A percentile compares a stretch with the other conserved stretches of the same genome.
phyloP scores from a whole-genome alignment of 108 stramenopile genomes.

The Epipyxis sp. region DNA sequence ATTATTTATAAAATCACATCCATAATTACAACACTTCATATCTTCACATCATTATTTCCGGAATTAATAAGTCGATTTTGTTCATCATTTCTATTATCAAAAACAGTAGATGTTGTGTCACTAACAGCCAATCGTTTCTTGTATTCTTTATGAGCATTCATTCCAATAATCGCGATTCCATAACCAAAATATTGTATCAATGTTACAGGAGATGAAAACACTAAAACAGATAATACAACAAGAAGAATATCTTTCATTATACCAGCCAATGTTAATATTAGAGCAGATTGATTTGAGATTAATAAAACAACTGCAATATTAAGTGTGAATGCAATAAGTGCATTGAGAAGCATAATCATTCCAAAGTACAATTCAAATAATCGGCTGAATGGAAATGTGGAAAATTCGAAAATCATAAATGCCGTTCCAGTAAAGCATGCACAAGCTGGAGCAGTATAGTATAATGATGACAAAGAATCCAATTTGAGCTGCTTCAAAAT shows the following conservation, averaged over 20 bases:
- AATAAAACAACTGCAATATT: slow-evolving; percentile 32
- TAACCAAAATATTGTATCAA: slow-evolving; percentile 12
- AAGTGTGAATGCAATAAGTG: slow-evolving; percentile 5
- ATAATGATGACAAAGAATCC: slow-evolving; percentile 24
- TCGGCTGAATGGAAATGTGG: slow-evolving; percentile 1
- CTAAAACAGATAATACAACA: not conserved
- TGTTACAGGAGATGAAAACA: slow-evolving; percentile 25
- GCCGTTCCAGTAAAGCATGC: not conserved
- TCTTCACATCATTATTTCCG: no score
- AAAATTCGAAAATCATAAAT: slow-evolving; percentile 16
- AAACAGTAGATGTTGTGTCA: no score
- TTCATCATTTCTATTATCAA: no score
- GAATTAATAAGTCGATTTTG: no score
- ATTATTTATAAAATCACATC: no score
- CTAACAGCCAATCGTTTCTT: no score
- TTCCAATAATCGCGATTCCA: not conserved
- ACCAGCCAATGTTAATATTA: slow-evolving; percentile 19
- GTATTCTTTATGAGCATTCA: slow-evolving; percentile 30
- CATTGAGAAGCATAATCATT: slow-evolving; percentile 22
- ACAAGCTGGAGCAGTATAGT: slow-evolving; percentile 29
- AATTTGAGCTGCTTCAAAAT: slow-evolving; percentile 30
- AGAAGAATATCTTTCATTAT: slow-evolving; percentile 31
- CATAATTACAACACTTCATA: no score
- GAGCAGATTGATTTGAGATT: slow-evolving; percentile 24
- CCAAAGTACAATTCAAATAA: not conserved